Evolutionary conservation across 768 basidiomycete species (phyloP), one percentile per base, ranked within the genome.

Genomic region (Calocybe cyanea): DNA sequence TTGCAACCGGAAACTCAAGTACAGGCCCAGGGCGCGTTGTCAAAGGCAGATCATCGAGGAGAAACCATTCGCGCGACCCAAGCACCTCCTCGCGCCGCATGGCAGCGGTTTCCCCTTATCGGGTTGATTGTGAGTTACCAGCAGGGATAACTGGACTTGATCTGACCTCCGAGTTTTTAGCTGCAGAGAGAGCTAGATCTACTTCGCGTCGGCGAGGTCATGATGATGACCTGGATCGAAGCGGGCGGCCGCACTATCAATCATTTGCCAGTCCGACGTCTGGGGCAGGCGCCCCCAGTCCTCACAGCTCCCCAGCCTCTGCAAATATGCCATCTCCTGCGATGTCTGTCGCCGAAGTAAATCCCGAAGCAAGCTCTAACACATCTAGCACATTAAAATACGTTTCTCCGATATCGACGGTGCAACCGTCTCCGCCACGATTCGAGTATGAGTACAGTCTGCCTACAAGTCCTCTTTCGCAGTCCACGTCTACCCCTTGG

Each of bases 251-350:
- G 1, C 80, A 71, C 53, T 77, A 78, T 50, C 78, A 77, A 31
- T 71, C 73, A 23, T 82, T 82, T 54, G 70, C 78, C 3, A 78
- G 77, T 46, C 79, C 82, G 8, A 70, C 70, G 5, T 66, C 72
- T 19, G 58, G 67, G 13, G 64, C 65, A 19, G 60, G 72, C 18
- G 56, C 55, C 14, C 66, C 75, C 8, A 87, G 85, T 58, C 72
- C 81, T 7, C 85, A 87, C 54, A 84, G 87, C 58, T 90, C 87
- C 11, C 87, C 87, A 1, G 78, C 79, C 2, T 90, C 87, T 10
- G 77, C 71, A 11, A 82, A 83, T 61, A 65, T 84, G 20, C 84
- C 87, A 2, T 89, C 87, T 2, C 87, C 87, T 13, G 67, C 80
- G 5, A 78, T 77, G 60, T 67, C 80, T 18, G 67, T 66, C 10